Evolutionary conservation across 2,329 filamentous ascomycete species (phyloP), one percentile per base, ranked within the genome.

Genomic region (Nannizziopsis barbatae): DNA sequence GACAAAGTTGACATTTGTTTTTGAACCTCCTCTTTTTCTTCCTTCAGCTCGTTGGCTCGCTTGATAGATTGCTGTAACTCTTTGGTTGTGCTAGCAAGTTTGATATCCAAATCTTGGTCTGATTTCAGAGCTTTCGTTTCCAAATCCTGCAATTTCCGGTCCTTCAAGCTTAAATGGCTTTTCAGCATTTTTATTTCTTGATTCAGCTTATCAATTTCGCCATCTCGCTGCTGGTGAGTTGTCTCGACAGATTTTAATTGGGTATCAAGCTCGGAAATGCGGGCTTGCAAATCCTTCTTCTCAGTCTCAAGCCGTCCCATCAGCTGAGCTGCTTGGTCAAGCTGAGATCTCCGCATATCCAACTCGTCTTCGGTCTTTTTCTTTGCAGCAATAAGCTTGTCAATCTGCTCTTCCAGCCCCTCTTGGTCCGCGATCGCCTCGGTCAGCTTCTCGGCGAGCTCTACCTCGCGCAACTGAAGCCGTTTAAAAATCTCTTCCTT

Each of bases 401-500:
- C 92, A 1, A 98, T 74, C 62, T 98, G 88, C 54, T 94, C 88
- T 65, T 98, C 92, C 1, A 98, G 76, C 47, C 83, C 82, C 62
- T 96, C 90, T 63, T 96, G 90, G 58, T 99, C 93, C 17, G 94
- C 85, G 51, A 96, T 80, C 27, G 90, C 90, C 35, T 86, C 90
- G 33, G 87, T 79, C 22, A 99, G 76, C 69, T 96, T 95, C 60
- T 98, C 93, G 45, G 83, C 86, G 3, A 99, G 76, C 62, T 98
- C 90, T 9, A 81, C 76, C 66, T 98, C 92, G n/a, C 92, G 84
- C 46, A 83, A 72, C 62, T 95, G 92, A 17, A 98, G 74, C n/a
- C 93, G 80, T 62, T 90, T 93, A 73, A 96, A 98, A 52, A 99
- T 98, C 60, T 98, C 92, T 62, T 99, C 93, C 64, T 98, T 98